Percentiles rank a stretch among this genome's conserved stretches.
These are phyloP conservation scores for Rhododendron simsii DNA, from an alignment of 148 eudicot species.

Conservation along the genomic window DNA sequence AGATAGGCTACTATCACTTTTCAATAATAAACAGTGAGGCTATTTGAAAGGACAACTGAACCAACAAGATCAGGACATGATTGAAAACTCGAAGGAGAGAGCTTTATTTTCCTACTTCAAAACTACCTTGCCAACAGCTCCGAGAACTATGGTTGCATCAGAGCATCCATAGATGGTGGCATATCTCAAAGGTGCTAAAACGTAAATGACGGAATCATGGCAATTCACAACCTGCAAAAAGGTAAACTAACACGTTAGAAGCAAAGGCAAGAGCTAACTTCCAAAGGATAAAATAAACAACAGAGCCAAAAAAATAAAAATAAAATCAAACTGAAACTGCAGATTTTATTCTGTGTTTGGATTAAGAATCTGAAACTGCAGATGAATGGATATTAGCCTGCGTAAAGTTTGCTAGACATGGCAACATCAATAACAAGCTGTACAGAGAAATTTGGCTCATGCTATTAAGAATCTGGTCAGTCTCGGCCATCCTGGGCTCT, in stretches of 20 bases:
- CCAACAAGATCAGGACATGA: constrained; percentile 1
- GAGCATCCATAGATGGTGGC: constrained; percentile 97
- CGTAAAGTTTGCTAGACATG: background rate
- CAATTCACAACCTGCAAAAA: constrained; percentile 74
- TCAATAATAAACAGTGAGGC: background rate
- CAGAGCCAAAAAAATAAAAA: background rate
- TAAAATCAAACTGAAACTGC: background rate
- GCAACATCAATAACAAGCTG: background rate
- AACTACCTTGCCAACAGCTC: constrained; percentile 97
- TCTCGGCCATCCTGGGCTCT: background rate
- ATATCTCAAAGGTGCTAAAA: constrained; percentile 82
- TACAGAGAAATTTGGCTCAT: background rate
- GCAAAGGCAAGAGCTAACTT: constrained; percentile 1
- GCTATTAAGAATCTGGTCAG: background rate
- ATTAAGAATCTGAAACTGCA: background rate
- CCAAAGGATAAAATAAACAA: background rate
- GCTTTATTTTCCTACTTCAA: background rate
- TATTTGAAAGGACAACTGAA: background rate
- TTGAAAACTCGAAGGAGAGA: background rate
- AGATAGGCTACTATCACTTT: background rate
- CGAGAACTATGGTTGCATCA: constrained; percentile 89
- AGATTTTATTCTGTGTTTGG: background rate
- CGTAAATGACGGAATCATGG: constrained; percentile 87
- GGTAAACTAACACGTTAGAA: background rate
- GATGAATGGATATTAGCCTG: background rate